Evolutionary conservation across 192 early-diverging fungal species (phyloP).

Genomic region (Backusella tarrabulga): DNA sequence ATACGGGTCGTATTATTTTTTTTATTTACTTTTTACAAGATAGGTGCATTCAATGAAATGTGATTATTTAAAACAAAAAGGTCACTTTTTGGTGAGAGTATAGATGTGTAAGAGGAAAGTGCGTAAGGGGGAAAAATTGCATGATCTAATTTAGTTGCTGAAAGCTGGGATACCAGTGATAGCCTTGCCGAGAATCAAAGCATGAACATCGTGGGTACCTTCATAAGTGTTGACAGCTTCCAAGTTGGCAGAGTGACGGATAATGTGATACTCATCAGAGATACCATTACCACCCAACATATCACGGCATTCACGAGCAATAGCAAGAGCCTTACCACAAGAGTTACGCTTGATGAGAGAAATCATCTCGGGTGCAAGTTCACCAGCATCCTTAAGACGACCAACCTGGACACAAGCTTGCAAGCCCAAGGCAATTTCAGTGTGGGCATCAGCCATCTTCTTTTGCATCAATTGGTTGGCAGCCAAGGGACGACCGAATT

Average conservation of each 20-base stretch:
- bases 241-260: conserved; percentile 90
- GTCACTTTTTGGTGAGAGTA: not conserved
- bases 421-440: conserved; percentile 88
- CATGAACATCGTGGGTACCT: conserved; percentile 95
- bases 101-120: not conserved
- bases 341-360: conserved; percentile 97
- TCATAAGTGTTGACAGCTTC: conserved; percentile 97
- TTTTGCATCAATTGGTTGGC: conserved; percentile 95
- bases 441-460: conserved; percentile 92
- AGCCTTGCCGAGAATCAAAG: conserved; percentile 88
- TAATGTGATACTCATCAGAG: conserved; percentile 95
- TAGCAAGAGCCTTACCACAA: conserved; percentile 89
- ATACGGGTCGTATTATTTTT: not conserved
- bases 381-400: conserved; percentile 84
- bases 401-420: conserved; percentile 91
- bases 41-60: not conserved
- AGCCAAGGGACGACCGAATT: conserved; percentile 92
- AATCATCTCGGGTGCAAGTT: conserved; percentile 92
- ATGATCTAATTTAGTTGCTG: conserved; percentile 10
- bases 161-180: conserved; percentile 92
- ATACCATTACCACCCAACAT: conserved; percentile 97
- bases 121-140: not conserved
- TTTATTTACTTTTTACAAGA: conserved; percentile 8
- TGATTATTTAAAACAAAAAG: conserved; percentile 1
- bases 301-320: conserved; percentile 87